phyloP scores from a whole-genome alignment of 257 asterid genomes.

The Solanum acaule region DNA sequence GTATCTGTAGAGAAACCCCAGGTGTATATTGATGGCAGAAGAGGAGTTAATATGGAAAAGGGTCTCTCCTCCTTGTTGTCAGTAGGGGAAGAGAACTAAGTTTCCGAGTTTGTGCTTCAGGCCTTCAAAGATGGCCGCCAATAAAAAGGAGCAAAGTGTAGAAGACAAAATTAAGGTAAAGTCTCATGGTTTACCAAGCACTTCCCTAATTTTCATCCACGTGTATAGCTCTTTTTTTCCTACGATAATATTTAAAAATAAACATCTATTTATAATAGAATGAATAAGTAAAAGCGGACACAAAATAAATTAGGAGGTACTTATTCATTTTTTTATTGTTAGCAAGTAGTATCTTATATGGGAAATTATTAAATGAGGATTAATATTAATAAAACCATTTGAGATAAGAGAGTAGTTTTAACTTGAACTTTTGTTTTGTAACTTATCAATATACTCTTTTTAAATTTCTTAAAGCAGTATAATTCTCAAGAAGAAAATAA shows the following conservation, averaged over 20 bases:
- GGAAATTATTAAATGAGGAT: too few relatives aligned
- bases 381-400: too few relatives aligned
- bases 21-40: background rate
- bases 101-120: background rate
- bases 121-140: background rate
- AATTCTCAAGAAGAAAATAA: too few relatives aligned
- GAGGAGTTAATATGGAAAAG: background rate
- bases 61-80: background rate
- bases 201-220: background rate
- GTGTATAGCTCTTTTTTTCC: background rate
- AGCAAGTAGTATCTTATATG: too few relatives aligned
- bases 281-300: too few relatives aligned
- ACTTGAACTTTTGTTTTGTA: too few relatives aligned
- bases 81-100: background rate
- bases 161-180: background rate
- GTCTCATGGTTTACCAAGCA: background rate
- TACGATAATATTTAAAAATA: background rate
- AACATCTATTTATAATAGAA: too few relatives aligned
- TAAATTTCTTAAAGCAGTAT: too few relatives aligned
- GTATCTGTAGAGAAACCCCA: background rate
- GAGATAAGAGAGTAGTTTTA: too few relatives aligned
- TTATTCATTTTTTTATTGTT: too few relatives aligned
- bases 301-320: too few relatives aligned
- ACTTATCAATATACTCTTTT: too few relatives aligned
- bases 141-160: background rate